Percentiles rank a stretch among this genome's conserved stretches.
These are phyloP conservation scores for Starmerella potacharoeniae DNA, from an alignment of 805 yeast genomes.

Conservation along the genomic window DNA sequence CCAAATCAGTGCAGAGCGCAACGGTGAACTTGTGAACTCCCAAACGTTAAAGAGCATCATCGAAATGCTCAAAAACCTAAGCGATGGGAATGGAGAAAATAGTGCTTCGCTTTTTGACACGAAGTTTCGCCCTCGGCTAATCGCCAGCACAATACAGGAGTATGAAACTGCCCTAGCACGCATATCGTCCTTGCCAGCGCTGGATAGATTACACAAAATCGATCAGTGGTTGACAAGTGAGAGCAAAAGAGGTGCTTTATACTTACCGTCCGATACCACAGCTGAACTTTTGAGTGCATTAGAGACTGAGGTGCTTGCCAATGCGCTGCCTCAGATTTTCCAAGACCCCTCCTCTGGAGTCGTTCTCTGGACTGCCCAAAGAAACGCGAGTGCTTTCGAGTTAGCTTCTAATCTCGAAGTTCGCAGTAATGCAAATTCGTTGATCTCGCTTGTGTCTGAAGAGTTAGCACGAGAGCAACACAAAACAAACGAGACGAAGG, in stretches of 20 bases:
- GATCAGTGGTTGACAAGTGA: constrained; percentile 16
- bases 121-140: constrained; percentile 9
- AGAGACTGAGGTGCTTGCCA: constrained; percentile 8
- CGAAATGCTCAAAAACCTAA: constrained; percentile 15
- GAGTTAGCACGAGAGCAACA: background rate
- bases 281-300: constrained; percentile 6
- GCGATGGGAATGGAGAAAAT: constrained; percentile 9
- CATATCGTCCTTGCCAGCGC: background rate
- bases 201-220: constrained; percentile 1
- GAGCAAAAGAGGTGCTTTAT: constrained; percentile 5
- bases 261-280: constrained; percentile 15
- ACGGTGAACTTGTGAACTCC: constrained; percentile 10
- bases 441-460: constrained; percentile 5
- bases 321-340: constrained; percentile 10
- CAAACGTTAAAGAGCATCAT: constrained; percentile 6
- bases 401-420: constrained; percentile 18
- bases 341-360: constrained; percentile 11
- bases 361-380: constrained; percentile 13
- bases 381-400: constrained; percentile 4
- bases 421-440: constrained; percentile 4
- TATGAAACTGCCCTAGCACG: background rate
- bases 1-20: constrained; percentile 13
- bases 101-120: constrained; percentile 16
- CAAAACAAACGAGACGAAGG: background rate
- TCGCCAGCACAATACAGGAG: background rate